phyloP scores from a whole-genome alignment of 306 rosid genomes.

The Lupinus albus region DNA sequence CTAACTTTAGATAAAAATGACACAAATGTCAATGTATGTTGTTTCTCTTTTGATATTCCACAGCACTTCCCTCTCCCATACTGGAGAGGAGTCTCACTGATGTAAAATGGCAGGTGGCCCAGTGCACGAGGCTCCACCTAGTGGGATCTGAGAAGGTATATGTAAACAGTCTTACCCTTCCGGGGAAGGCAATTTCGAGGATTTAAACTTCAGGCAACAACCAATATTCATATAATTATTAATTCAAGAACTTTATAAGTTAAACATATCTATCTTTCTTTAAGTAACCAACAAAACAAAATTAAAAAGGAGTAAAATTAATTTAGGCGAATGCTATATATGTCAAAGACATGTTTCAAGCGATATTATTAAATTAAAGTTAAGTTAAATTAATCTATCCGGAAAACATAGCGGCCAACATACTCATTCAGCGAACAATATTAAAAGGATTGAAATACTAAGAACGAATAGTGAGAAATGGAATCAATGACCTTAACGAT shows the following conservation, averaged over 20 bases:
- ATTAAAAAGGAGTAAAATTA: constrained; percentile 4
- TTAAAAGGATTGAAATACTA: neutral
- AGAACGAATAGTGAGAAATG: neutral
- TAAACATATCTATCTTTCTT: neutral
- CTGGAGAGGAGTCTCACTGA: too few species aligned
- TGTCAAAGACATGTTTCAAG: neutral
- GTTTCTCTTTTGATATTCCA: too few species aligned
- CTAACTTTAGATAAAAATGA: too few species aligned
- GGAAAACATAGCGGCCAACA: constrained; percentile 39
- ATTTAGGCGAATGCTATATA: neutral
- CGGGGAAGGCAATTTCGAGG: too few species aligned
- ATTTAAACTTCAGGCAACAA: too few species aligned
- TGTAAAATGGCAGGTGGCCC: too few species aligned
- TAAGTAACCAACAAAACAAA: neutral
- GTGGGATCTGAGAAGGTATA: too few species aligned
- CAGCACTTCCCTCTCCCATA: too few species aligned
- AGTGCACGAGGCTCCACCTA: too few species aligned
- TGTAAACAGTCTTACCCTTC: too few species aligned
- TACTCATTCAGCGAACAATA: constrained; percentile 3
- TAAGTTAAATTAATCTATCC: neutral
- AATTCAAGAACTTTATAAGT: constrained; percentile 1
- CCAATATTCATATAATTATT: neutral
- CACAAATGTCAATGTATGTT: too few species aligned
- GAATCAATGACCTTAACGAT: constrained; percentile 60
- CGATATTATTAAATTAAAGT: neutral